Evolutionary conservation across 2,329 filamentous ascomycete genomes (phyloP), one percentile per base, ranked within the genome.

Genomic region (Helicocarpus griseus): DNA sequence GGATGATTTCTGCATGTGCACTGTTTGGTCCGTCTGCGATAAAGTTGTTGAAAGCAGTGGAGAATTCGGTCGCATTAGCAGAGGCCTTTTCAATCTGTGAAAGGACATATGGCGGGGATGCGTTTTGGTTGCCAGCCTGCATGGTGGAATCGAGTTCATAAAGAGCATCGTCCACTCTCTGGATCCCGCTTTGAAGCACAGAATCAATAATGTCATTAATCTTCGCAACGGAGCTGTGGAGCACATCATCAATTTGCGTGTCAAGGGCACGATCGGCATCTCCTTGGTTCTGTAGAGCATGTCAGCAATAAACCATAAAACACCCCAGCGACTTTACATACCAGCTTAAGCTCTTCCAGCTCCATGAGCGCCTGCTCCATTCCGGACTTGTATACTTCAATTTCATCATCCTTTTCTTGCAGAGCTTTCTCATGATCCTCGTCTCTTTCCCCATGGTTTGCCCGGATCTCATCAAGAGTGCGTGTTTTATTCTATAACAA

Each of bases 111-210:
- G 91, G 82, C 13, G 93, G 89, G 38, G 90, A 95, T 1, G 93
- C 93, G 63, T 94, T 98, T 72, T 97, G 93, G 73, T 98, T 98
- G 69, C 93, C 93, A 38, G 91, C 93, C 68, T 97, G 91, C 89
- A 97, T 97, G 19, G 87, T 87, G 19, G 93, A 97, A 69, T 98
- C 93, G 40, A 98, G 77, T 69, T 98, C 93, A 71, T 98, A 98
- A 33, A 98, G 76, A 40, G 93, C 89, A 69, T 98, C 93, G 62
- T 98, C 93, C 13, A 98, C 90, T 41, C 93, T 85, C 62, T 93
- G 84, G 21, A 97, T 89, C 59, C 90, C 93, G 46, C 88, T 85
- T 66, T 97, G 90, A 36, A 98, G 76, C 3, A 98, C 93, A 0
- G 91, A 95, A 68, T 98, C 93, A 60, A 98, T 95, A 49, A 98